Evolutionary conservation across 2,329 filamentous ascomycete genomes (phyloP).

Genomic region (Aspergillus jensenii): DNA sequence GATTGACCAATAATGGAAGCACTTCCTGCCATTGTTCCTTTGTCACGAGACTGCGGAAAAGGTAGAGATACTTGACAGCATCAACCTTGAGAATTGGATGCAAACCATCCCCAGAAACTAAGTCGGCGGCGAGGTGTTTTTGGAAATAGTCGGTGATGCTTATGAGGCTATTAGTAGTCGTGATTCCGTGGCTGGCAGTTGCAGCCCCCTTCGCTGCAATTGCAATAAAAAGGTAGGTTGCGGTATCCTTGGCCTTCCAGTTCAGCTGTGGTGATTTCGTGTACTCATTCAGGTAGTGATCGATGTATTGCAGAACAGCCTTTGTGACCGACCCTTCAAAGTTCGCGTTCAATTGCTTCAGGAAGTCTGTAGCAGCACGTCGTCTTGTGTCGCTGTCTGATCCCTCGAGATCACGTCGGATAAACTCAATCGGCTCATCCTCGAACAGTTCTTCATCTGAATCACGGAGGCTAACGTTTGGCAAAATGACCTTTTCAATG

Average conservation of each 20-base stretch:
- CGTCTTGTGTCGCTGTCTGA: conserved; percentile 93
- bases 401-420: conserved; percentile 89
- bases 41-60: conserved; percentile 91
- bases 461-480: conserved; percentile 87
- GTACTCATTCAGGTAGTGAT: conserved; percentile 76
- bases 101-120: conserved; percentile 67
- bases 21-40: conserved; percentile 89
- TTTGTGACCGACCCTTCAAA: conserved; percentile 83
- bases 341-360: conserved; percentile 82
- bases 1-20: conserved; percentile 85
- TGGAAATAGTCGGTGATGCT: conserved; percentile 95
- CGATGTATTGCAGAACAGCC: conserved; percentile 84
- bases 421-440: conserved; percentile 98
- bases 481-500: conserved; percentile 92
- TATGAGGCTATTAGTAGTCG: conserved; percentile 81
- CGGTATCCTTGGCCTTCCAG: conserved; percentile 98
- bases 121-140: conserved; percentile 83
- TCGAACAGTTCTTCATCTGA: conserved; percentile 96
- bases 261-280: conserved; percentile 66
- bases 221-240: conserved; percentile 93
- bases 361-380: conserved; percentile 90
- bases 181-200: conserved; percentile 85
- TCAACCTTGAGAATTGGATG: conserved; percentile 93
- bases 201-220: conserved; percentile 89
- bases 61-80: conserved; percentile 96